A percentile compares a stretch with the other conserved stretches of the same genome.
Conservation (phyloP, 2,329 filamentous ascomycete species). For the Truncatella angustata region DNA sequence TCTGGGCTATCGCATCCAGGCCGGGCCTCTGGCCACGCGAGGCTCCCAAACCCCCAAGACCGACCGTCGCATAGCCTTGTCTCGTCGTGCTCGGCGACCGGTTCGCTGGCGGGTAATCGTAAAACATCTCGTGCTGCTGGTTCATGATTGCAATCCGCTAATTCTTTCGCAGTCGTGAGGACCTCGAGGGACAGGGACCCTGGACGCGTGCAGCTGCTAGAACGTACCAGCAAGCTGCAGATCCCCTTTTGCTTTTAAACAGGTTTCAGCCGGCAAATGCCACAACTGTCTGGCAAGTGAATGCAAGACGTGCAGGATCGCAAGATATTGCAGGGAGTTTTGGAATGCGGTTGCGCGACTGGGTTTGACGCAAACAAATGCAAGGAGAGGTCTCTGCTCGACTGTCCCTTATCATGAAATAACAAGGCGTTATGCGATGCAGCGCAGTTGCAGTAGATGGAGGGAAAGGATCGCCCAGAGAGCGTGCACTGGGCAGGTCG, state of each 20-base stretch:
- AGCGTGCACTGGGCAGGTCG: neutral
- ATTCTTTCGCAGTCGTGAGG: neutral
- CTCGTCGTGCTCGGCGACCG: constrained; percentile 72
- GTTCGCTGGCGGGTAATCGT: constrained; percentile 64
- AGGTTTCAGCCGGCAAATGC: neutral
- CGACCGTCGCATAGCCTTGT: constrained; percentile 58
- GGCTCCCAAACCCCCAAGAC: constrained; percentile 50
- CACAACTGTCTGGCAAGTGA: neutral
- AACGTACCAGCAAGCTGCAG: constrained; percentile 7
- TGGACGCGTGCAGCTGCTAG: constrained; percentile 5
- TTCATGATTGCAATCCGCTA: constrained; percentile 40
- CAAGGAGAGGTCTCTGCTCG: neutral
- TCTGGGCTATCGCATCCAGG: constrained; percentile 70
- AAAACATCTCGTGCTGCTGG: constrained; percentile 66
- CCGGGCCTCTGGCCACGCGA: constrained; percentile 69
- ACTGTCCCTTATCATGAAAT: neutral
- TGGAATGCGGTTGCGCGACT: too few species aligned
- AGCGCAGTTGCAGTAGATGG: neutral
- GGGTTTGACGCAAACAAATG: too few species aligned
- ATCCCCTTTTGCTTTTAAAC: neutral
- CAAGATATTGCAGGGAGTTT: too few species aligned
- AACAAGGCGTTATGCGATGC: neutral
- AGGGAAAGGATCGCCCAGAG: neutral
- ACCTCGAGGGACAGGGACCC: neutral
- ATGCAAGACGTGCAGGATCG: neutral